phyloP scores from a whole-genome alignment of 2,329 filamentous ascomycete genomes.

The Exophiala sp. region DNA sequence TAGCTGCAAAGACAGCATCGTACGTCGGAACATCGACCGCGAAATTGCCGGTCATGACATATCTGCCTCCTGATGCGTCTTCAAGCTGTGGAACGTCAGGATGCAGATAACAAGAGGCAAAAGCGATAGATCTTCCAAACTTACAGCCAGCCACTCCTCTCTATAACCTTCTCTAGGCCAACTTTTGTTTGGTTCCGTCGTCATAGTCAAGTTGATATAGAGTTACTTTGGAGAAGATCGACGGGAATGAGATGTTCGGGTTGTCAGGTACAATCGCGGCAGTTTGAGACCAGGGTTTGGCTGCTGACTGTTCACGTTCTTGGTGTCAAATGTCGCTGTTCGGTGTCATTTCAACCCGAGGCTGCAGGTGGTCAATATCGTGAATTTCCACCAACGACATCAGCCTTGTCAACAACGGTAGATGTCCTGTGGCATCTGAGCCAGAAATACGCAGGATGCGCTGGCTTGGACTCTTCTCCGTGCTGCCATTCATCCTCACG shows the following conservation, averaged over 20 bases:
- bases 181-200: constrained; percentile 2
- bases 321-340: too few relatives aligned
- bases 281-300: too few relatives aligned
- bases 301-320: too few relatives aligned
- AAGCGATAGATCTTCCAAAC: neutral
- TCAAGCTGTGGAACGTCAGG: constrained; percentile 18
- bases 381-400: neutral
- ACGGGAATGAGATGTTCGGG: too few relatives aligned
- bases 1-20: constrained; percentile 17
- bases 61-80: constrained; percentile 21
- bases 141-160: constrained; percentile 25
- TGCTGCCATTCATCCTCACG: constrained; percentile 8
- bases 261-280: too few relatives aligned
- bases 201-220: constrained; percentile 1
- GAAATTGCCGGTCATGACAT: constrained; percentile 22
- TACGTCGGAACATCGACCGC: constrained; percentile 20
- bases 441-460: constrained; percentile 21
- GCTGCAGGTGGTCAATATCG: neutral
- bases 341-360: neutral
- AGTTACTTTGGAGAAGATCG: too few relatives aligned
- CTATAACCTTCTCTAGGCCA: constrained; percentile 21
- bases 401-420: neutral
- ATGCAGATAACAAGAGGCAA: neutral
- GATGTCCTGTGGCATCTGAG: neutral
- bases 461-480: constrained; percentile 17